Evolutionary conservation across 805 yeast genomes (phyloP), one percentile per base, ranked within the genome.

Genomic region (Lipomyces oligophaga): DNA sequence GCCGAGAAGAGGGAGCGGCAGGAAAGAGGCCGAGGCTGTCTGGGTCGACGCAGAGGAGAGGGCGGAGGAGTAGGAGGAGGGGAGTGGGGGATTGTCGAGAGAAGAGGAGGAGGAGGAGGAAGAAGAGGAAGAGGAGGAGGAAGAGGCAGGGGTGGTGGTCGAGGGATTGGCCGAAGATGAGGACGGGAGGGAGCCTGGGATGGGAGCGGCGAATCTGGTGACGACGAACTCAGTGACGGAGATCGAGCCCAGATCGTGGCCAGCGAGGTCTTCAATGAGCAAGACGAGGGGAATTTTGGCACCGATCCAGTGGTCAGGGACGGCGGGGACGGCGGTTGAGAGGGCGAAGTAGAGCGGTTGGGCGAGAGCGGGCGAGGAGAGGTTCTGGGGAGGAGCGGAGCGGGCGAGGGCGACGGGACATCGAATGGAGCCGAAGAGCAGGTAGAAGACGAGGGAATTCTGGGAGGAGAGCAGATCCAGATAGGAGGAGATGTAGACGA

Each of bases 241-340:
- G 13, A 49, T 16, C 19, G 54, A 33, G 38, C 33, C 42, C 21
- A 46, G 44, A 20, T 47, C 47, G 39, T 42, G 53, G 27, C 54
- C 54, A 38, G 41, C 42, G 15, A 22, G 36, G 32, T 51, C 54
- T 19, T 49, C 54, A 41, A 47, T 42, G 18, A 47, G 34, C 33
- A 49, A 28, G 25, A 27, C 20, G 34, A 46, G 52, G 10, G 54
- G 52, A 3, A 49, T 38, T 19, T 39, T 46, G 38, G 39, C 40
- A 43, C 34, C 32, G 21, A 38, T 24, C 52, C 52, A 49, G 34
- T 18, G 34, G 42, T 49, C 54, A 13, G 51, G 52, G 19, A 38
- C 31, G 21, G 19, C 39, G 8, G 54, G 54, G 26, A 49, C 44
- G 26, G 42, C 28, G n/a, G 45, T 34, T 5, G 54, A 37, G 39